Base-by-base conservation (phyloP, 371 early-diverging fungal genomes). In the Mucor plumbeus region DNA sequence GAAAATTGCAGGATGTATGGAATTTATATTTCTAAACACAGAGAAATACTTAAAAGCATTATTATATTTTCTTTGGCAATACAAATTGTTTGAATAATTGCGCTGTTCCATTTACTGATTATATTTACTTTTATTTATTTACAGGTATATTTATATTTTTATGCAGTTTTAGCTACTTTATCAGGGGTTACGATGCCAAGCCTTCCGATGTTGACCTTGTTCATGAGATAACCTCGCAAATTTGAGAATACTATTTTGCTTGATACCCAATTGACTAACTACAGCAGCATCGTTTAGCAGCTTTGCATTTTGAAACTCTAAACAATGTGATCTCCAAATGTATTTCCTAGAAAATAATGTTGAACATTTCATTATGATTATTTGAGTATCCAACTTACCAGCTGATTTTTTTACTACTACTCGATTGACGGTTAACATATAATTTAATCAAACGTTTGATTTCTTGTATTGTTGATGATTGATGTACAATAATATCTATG, bases 241-340 rank as follows among this genome's bases (percentile, higher is more conserved):
- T 15, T 38, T 70, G 7, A 82, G 63, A 0, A 74, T 66, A 5
- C 69, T 71, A n/a, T 75, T 68, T 33, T 82, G 78, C 15, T 66
- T 67, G 5, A 82, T 75, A 1, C 80, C 80, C 17, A 82, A 53
- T 35, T 78, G 72, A 59, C 80, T 82, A 3, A 79, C 75, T 19
- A 67, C 67, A 2, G 73, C 78, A 15, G 44, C 43, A 40, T 82
- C 77, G 6, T 82, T 61, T 14, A 71, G 40, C 19, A 82, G 56
- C 6, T 67, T 53, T 36, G 70, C 67, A 4, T 67, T 57, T 8
- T 67, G 43, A 7, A 76, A 59, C 14, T 70, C 39, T 0, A 82
- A 62, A 43, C 82, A 82, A 53, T 76, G 65, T 0, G 79, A 62
- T 36, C 69, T 64, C 82, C 82, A 82, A 55, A 82, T 79, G 53